phyloP scores from a whole-genome alignment of 2,329 filamentous ascomycete species.

The Paraphoma chrysanthemicola region DNA sequence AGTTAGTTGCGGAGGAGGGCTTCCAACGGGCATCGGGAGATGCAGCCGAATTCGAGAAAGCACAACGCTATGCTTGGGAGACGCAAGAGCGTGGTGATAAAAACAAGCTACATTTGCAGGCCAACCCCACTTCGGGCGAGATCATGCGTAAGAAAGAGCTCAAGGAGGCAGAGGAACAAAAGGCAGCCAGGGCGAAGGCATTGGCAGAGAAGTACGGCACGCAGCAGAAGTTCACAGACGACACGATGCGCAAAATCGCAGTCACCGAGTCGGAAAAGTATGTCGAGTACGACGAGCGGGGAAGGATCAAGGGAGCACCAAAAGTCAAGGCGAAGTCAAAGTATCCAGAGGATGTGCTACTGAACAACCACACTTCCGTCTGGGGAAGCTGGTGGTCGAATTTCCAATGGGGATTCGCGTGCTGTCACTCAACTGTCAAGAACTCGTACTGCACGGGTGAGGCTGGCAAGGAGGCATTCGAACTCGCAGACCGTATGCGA shows the following conservation, averaged over 20 bases:
- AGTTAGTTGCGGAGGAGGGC: slow-evolving; percentile 88
- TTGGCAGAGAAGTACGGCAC: slow-evolving; percentile 84
- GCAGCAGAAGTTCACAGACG: slow-evolving; percentile 66
- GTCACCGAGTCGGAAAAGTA: slow-evolving; percentile 85
- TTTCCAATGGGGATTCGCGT: slow-evolving; percentile 95
- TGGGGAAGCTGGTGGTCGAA: slow-evolving; percentile 98
- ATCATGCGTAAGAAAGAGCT: slow-evolving; percentile 80
- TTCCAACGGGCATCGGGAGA: slow-evolving; percentile 90
- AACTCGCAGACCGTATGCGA: slow-evolving; percentile 72
- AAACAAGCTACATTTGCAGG: slow-evolving; percentile 87
- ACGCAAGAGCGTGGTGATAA: slow-evolving; percentile 82
- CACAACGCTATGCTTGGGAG: slow-evolving; percentile 93
- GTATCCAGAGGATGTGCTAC: slow-evolving; percentile 84
- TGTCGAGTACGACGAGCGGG: slow-evolving; percentile 92
- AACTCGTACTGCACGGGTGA: slow-evolving; percentile 98
- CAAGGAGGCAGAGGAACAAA: slow-evolving; percentile 74
- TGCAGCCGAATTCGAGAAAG: slow-evolving; percentile 88
- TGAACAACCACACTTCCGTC: slow-evolving; percentile 90
- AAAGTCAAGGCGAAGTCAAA: slow-evolving; percentile 83
- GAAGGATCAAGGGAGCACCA: slow-evolving; percentile 85
- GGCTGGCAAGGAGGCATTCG: slow-evolving; percentile 80
- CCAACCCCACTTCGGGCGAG: slow-evolving; percentile 93
- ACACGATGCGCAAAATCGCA: slow-evolving; percentile 69
- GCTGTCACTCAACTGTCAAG: slow-evolving; percentile 91
- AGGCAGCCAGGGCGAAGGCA: slow-evolving; percentile 70